Evolutionary conservation across 192 early-diverging fungal genomes (phyloP).

Genomic region (Kickxella alabastrina): DNA sequence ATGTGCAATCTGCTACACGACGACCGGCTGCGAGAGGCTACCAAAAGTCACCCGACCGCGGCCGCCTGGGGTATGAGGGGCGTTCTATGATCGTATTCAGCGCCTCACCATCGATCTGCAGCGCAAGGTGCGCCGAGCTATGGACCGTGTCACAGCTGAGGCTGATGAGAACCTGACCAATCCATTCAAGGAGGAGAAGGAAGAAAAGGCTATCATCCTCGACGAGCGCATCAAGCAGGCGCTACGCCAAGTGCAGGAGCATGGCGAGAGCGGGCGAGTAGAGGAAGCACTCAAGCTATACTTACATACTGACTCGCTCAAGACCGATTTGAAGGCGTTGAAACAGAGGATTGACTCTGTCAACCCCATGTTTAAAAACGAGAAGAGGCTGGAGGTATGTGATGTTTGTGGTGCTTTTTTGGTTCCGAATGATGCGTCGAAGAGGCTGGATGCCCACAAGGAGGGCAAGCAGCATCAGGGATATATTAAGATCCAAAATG

Average conservation of each 20-base stretch:
- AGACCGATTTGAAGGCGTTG: slow-evolving; percentile 58
- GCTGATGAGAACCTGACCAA: slow-evolving; percentile 63
- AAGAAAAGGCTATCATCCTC: slow-evolving; percentile 74
- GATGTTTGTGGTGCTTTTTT: slow-evolving; percentile 81
- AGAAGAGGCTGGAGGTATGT: slow-evolving; percentile 75
- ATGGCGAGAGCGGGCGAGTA: slow-evolving; percentile 70
- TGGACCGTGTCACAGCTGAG: slow-evolving; percentile 63
- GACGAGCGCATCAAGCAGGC: slow-evolving; percentile 75
- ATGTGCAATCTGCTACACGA: slow-evolving; percentile 77
- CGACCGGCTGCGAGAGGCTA: slow-evolving; percentile 67
- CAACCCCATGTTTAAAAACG: slow-evolving; percentile 65
- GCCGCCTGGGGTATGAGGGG: slow-evolving; percentile 70
- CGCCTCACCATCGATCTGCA: slow-evolving; percentile 66
- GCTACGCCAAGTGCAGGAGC: slow-evolving; percentile 63
- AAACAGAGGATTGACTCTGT: slow-evolving; percentile 54
- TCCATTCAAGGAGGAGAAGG: slow-evolving; percentile 68
- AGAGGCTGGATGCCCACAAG: slow-evolving; percentile 75
- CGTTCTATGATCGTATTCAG: slow-evolving; percentile 65
- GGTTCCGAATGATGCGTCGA: slow-evolving; percentile 79
- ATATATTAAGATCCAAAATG: slow-evolving; percentile 71
- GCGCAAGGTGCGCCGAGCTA: slow-evolving; percentile 65
- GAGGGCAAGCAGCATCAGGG: slow-evolving; percentile 84
- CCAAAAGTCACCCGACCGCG: slow-evolving; percentile 58
- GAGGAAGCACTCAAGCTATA: slow-evolving; percentile 66
- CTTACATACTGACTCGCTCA: slow-evolving; percentile 63